Evolutionary conservation across 352 stramenopile genomes (phyloP).

Genomic region (Phytophthora rubi): DNA sequence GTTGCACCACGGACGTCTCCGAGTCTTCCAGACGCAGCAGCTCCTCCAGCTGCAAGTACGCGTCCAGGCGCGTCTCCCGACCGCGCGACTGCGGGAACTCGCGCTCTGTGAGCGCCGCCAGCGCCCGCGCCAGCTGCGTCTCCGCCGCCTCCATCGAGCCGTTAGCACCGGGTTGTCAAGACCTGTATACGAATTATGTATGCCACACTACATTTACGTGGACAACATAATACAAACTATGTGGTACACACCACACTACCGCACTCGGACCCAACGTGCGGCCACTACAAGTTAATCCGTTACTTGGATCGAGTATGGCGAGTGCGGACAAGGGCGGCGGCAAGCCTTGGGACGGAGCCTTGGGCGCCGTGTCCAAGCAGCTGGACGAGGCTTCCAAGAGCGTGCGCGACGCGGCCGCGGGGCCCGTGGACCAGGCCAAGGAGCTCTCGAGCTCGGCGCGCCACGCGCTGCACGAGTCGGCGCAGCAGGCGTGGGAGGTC

Average conservation of each 20-base stretch:
- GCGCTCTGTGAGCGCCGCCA: slow-evolving; percentile 40
- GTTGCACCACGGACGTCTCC: slow-evolving; percentile 43
- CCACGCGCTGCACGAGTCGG: slow-evolving; percentile 45
- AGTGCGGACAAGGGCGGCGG: slow-evolving; percentile 51
- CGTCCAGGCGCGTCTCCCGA: slow-evolving; percentile 52
- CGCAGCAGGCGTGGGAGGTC: slow-evolving; percentile 47
- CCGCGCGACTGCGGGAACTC: slow-evolving; percentile 45
- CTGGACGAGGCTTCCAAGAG: slow-evolving; percentile 59
- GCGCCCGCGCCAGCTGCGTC: slow-evolving; percentile 39
- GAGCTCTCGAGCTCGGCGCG: slow-evolving; percentile 69
- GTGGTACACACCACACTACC: not conserved
- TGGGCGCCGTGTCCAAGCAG: slow-evolving; percentile 52
- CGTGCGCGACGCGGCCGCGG: slow-evolving; percentile 43
- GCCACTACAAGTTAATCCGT: not conserved
- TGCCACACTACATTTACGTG: not conserved
- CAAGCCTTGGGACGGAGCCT: slow-evolving; percentile 68
- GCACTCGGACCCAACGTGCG: slow-evolving; percentile 3
- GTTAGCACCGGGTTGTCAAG: not conserved
- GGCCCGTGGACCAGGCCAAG: slow-evolving; percentile 58
- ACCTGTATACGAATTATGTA: slow-evolving; percentile 3
- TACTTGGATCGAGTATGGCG: slow-evolving; percentile 30
- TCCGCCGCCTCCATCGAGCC: slow-evolving; percentile 35
- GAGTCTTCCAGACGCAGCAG: slow-evolving; percentile 68
- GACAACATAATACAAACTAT: too few relatives aligned
- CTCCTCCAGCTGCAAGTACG: slow-evolving; percentile 63